Evolutionary conservation across 345 rosid species (phyloP), one percentile per base, ranked within the genome.

Genomic region (Lepidium aucheri): DNA sequence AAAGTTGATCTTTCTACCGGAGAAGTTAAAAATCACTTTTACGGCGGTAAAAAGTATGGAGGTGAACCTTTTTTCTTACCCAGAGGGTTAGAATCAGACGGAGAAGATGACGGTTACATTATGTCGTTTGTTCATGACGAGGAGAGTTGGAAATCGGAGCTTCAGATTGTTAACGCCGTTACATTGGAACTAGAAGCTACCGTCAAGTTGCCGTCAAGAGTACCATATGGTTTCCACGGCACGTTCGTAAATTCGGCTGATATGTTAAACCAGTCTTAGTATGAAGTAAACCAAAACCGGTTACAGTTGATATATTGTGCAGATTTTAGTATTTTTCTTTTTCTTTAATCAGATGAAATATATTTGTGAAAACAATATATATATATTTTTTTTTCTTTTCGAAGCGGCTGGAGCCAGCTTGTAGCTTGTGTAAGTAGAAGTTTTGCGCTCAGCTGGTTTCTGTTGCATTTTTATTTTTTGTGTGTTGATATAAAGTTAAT

Each of bases 161-260:
- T 93, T 1, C 92, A 83, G 36, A 86, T 93, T 6, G 85, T 90
- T 33, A 85, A 90, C 67, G 92, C 97, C 15, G 57, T 69, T 63
- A 85, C 74, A 30, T 76, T 93, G 54, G 58, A 84, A 58, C 47
- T 85, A 0, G 96, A 93, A 74, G 97, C 97, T 24, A 68, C 90
- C 0, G 65, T 93, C 35, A 74, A 84, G 76, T 77, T 93, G 60
- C 97, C 96, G 9, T 93, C 97, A 6, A 81, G 99, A 52, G 96
- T 93, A 4, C 99, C 99, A 0, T 93, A 93, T 51, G 99, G 99
- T 7, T 90, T 93, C 59, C 99, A 93, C 60, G 98, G 98, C 34
- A 90, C 98, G 18, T 93, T 90, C 60, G 81, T 93, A 7, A 83
- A 83, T 33, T 75, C 89, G 7, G 74, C 76, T 50, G 89, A 83